Evolutionary conservation across 1,284 basidiomycete species (phyloP), one percentile per base, ranked within the genome.

Genomic region (Volvariella volvacea): DNA sequence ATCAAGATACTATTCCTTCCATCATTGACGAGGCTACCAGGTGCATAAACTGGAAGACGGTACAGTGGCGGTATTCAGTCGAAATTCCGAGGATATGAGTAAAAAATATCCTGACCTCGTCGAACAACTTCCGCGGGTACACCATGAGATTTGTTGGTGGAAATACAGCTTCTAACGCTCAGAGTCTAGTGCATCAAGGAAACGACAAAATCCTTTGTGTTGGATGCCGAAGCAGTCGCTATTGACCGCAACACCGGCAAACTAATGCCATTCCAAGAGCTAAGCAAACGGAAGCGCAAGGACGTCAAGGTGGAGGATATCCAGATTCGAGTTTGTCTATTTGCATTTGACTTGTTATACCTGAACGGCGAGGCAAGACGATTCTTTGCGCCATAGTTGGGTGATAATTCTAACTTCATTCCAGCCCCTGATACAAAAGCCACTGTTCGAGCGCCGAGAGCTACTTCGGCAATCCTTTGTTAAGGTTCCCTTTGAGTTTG

Each of bases 31-130:
- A 17, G 32, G 12, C 10, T 34, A 22, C 37, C 56, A 89, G 77
- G 86, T 94, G 2, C 93, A 97, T 63, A 81, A 75, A 59, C 67
- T 92, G 37, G 78, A 82, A 39, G 77, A 91, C 56, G 92, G 91
- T 1, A 78, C 73, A 6, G 80, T 99, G 25, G 76, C 78, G 10
- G 86, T 99, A 31, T 99, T 98, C 66, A 95, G 91, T 63, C 74
- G 96, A 42, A 99, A 99, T 65, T 96, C 92, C 28, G 96, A 99
- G 63, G 92, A 99, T 60, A 99, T 99, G 96, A 94, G 89, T 61
- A 93, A 93, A 60, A 99, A 99, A 62, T 99, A 99, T 66, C 96
- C 95, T 0, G 96, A 99, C 68, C 71, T 99, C 12, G 81, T 98
- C 14, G 90, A 92, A 54, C 93, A 98, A 59, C 73, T 98, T 25